Evolutionary conservation across 2,329 filamentous ascomycete species (phyloP), one percentile per base, ranked within the genome.

Genomic region (Fusarium solani-melongenae): DNA sequence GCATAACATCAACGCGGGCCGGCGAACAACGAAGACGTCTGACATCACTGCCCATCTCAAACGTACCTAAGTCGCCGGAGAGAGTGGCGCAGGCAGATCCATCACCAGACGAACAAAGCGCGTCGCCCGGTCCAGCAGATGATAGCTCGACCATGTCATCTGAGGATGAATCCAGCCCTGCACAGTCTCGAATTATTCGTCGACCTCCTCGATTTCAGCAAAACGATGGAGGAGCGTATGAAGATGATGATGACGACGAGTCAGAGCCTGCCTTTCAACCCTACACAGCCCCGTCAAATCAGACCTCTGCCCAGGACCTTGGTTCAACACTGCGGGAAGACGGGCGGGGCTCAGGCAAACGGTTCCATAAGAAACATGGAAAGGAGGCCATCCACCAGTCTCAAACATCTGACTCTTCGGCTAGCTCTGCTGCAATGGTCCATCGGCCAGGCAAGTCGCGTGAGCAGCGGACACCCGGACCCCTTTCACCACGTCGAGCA

Each of bases 361-460:
- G 83, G 44, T 77, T 80, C 22, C 74, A 76, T 5, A 77, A 70
- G 62, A 67, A 59, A 17, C 59, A 78, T 1, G 81, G 79, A 55
- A 84, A 82, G 46, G 81, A 82, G 5, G 78, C 79, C 8, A 78
- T 82, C 4, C 83, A 86, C 53, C 83, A 84, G 41, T 89, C 88
- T 1, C 87, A 89, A 65, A 90, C 88, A 2, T 91, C 89, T 0
- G 90, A 93, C 75, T 93, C 92, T 1, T 92, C 91, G 3, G 84
- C 86, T 1, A 87, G 88, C 68, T 91, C 89, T 22, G 83, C 83
- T 2, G 83, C 86, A 3, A 80, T 85, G 22, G 73, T 83, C 61
- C 81, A 73, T 51, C 65, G 78, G 69, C 75, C 80, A 60, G 64
- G 75, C 56, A 72, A 79, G 31, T 69, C 76, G n/a, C 79, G 81